phyloP scores from a whole-genome alignment of 2,329 filamentous ascomycete species.

The Colletotrichum ledebouriae region DNA sequence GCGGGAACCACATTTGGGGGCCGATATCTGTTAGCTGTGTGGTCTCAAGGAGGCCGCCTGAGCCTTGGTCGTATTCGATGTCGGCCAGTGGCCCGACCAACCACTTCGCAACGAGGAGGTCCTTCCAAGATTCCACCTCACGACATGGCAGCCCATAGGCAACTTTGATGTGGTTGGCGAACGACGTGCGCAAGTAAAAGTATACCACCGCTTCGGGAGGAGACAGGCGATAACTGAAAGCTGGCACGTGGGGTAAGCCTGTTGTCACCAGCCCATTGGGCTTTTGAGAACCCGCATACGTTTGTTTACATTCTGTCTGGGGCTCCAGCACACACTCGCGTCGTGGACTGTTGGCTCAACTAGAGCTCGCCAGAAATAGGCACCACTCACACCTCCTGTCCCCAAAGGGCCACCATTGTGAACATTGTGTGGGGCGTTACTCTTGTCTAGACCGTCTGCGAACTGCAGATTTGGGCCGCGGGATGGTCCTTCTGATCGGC shows the following conservation, averaged over 20 bases:
- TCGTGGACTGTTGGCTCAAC: constrained; percentile 6
- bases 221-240: constrained; percentile 10
- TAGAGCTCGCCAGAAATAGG: constrained; percentile 5
- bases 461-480: constrained; percentile 15
- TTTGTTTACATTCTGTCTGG: background rate
- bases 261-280: constrained; percentile 26
- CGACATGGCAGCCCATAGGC: background rate
- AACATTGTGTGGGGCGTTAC: background rate
- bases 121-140: background rate
- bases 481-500: background rate
- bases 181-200: constrained; percentile 14
- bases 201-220: constrained; percentile 4
- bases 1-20: background rate
- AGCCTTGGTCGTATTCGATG: background rate
- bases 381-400: constrained; percentile 14
- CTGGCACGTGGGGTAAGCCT: constrained; percentile 17
- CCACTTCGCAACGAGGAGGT: background rate
- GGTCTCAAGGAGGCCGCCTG: background rate
- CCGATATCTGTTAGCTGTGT: background rate
- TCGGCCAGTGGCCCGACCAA: background rate
- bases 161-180: background rate
- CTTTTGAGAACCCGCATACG: constrained; percentile 11
- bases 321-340: constrained; percentile 27
- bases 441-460: constrained; percentile 2
- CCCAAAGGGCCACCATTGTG: background rate